phyloP scores from a whole-genome alignment of 495 filamentous ascomycete species.

The Trichoderma orchidacearum region DNA sequence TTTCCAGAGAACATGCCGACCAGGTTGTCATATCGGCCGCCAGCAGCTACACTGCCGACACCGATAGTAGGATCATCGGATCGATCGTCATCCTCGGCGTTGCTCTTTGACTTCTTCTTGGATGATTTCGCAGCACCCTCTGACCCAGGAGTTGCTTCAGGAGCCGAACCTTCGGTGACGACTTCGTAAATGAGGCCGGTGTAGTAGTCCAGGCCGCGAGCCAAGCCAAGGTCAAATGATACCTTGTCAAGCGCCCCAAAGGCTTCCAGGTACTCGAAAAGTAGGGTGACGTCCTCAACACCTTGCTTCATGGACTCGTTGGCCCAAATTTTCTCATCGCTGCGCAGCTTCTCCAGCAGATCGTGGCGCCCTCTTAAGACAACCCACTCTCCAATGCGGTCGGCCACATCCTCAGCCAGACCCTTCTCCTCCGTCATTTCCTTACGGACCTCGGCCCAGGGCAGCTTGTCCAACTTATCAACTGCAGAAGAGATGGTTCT shows the following conservation, averaged over 20 bases:
- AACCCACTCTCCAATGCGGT: conserved; percentile 76
- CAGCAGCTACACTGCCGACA: conserved; percentile 54
- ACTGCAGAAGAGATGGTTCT: conserved; percentile 80
- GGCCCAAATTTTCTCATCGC: conserved; percentile 45
- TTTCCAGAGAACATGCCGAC: conserved; percentile 88
- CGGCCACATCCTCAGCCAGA: conserved; percentile 55
- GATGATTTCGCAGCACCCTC: conserved; percentile 37
- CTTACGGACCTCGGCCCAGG: conserved; percentile 78
- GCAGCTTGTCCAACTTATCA: conserved; percentile 89
- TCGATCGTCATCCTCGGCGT: conserved; percentile 59
- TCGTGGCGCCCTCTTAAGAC: conserved; percentile 53
- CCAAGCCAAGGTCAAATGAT: conserved; percentile 71
- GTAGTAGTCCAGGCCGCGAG: conserved; percentile 86
- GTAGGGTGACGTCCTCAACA: conserved; percentile 64
- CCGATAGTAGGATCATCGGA: conserved; percentile 72
- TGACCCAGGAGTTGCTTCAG: conserved; percentile 24
- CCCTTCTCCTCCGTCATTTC: conserved; percentile 94
- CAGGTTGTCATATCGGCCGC: conserved; percentile 84
- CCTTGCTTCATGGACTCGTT: conserved; percentile 66
- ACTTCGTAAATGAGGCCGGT: conserved; percentile 92
- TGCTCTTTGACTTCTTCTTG: conserved; percentile 42
- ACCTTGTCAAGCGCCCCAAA: conserved; percentile 57
- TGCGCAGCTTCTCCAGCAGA: conserved; percentile 49
- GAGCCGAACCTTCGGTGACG: conserved; percentile 53
- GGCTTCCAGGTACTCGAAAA: conserved; percentile 71